Evolutionary conservation across 306 rosid species (phyloP).

Genomic region (Pterocarpus santalinus): DNA sequence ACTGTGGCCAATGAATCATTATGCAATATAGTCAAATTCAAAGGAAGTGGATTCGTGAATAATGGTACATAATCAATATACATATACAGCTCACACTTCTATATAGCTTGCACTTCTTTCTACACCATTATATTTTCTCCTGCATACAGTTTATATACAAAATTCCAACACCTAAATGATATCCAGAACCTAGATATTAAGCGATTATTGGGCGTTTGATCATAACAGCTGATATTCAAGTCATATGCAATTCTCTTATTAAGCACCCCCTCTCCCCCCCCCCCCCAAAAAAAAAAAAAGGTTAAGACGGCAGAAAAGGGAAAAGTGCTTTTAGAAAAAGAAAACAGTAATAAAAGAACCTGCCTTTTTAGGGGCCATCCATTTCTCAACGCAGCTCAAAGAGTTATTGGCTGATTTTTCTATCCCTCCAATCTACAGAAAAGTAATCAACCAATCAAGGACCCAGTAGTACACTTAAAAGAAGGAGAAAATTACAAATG

Average conservation of each 20-base stretch:
- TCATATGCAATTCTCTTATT: neutral
- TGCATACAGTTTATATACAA: neutral
- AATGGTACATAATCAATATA: too few relatives aligned
- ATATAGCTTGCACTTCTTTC: neutral
- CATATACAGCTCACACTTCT: too few relatives aligned
- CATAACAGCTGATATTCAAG: neutral
- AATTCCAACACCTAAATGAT: neutral
- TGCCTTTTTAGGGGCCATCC: conserved; percentile 81
- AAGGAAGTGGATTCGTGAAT: neutral
- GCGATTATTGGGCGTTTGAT: neutral
- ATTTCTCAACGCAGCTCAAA: conserved; percentile 67
- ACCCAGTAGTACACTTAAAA: neutral
- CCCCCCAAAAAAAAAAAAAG: too few relatives aligned
- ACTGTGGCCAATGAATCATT: conserved; percentile 6
- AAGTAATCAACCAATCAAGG: neutral
- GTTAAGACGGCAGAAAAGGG: neutral
- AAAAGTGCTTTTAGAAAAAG: neutral
- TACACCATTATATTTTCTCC: neutral
- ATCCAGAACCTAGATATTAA: neutral
- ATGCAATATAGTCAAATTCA: neutral
- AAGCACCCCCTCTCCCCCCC: too few relatives aligned
- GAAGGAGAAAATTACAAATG: neutral
- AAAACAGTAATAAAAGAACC: neutral
- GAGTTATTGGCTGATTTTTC: conserved; percentile 57
- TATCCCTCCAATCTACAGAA: conserved; percentile 76